Conservation (phyloP, 1,284 basidiomycete species). For the Gomphus bonarii region DNA sequence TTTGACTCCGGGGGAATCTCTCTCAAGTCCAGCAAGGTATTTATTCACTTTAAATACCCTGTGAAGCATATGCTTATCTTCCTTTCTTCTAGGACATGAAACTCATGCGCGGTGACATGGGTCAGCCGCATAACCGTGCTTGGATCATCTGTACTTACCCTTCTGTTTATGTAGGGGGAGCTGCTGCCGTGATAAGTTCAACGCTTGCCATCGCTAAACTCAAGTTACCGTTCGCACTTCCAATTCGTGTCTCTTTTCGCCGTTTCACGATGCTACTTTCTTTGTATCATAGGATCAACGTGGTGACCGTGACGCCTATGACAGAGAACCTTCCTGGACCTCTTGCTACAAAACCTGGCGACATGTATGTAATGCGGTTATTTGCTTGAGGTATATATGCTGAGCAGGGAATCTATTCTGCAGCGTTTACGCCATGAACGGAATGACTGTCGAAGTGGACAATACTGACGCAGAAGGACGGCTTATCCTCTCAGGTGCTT, state of each 20-base stretch:
- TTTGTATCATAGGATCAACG: slow-evolving; percentile 48
- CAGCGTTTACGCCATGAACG: slow-evolving; percentile 82
- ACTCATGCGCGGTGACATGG: slow-evolving; percentile 79
- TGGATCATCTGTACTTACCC: neutral
- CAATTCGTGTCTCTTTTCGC: neutral
- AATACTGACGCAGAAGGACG: slow-evolving; percentile 88
- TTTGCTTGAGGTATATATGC: too few species aligned
- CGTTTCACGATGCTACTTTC: neutral
- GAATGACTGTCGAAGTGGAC: slow-evolving; percentile 80
- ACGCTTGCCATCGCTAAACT: slow-evolving; percentile 76
- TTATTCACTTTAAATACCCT: slow-evolving; percentile 16
- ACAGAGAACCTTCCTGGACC: slow-evolving; percentile 87
- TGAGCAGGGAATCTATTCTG: too few species aligned
- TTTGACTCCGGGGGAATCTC: slow-evolving; percentile 88
- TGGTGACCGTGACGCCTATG: slow-evolving; percentile 63
- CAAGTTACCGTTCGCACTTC: slow-evolving; percentile 50
- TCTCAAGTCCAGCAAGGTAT: slow-evolving; percentile 67
- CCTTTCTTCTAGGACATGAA: slow-evolving; percentile 52
- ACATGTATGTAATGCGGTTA: slow-evolving; percentile 41
- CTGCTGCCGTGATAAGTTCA: slow-evolving; percentile 67
- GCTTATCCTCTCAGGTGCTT: slow-evolving; percentile 58
- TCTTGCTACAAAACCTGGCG: slow-evolving; percentile 81
- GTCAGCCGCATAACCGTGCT: slow-evolving; percentile 23
- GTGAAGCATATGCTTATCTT: neutral
- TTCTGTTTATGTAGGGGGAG: slow-evolving; percentile 44